phyloP scores from a whole-genome alignment of 352 stramenopile species.

The Globisporangium mamillatum region DNA sequence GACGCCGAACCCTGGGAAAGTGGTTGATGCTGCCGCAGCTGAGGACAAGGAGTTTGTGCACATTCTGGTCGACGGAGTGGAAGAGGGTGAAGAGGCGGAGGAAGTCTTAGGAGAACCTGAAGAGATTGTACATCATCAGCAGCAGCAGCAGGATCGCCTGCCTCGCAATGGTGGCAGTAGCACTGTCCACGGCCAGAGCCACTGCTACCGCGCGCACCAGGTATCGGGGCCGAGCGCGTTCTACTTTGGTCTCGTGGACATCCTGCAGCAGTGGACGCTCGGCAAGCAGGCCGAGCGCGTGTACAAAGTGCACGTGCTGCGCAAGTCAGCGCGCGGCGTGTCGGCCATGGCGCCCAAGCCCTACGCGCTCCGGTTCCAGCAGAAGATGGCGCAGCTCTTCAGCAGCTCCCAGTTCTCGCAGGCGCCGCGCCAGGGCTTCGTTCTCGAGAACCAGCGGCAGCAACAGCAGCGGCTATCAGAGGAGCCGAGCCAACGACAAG shows the following conservation, averaged over 20 bases:
- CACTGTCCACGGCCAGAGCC: constrained; percentile 13
- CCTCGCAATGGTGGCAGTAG: too few species aligned
- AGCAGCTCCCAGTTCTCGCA: constrained; percentile 26
- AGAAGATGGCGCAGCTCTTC: constrained; percentile 84
- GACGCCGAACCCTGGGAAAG: not conserved
- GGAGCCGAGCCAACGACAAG: not conserved
- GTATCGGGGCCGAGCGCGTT: constrained; percentile 85
- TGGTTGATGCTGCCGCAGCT: not conserved
- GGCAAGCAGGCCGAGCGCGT: constrained; percentile 73
- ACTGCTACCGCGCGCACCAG: constrained; percentile 70
- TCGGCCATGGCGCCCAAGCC: constrained; percentile 68
- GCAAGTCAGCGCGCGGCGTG: constrained; percentile 64
- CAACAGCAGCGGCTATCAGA: not conserved
- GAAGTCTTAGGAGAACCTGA: constrained; percentile 6
- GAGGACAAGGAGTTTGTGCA: constrained; percentile 41
- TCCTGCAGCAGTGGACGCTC: constrained; percentile 87
- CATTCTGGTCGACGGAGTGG: constrained; percentile 17
- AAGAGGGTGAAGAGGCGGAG: constrained; percentile 8
- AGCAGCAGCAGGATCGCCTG: not conserved
- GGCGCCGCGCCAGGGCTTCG: not conserved
- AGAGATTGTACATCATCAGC: constrained; percentile 6
- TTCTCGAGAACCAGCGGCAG: not conserved
- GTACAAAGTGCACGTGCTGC: constrained; percentile 83
- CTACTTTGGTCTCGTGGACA: constrained; percentile 89
- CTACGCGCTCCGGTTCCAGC: constrained; percentile 78